These are phyloP conservation scores for Strigomonas oncopelti DNA, from an alignment of 208 protist species.

Conservation along the genomic window DNA sequence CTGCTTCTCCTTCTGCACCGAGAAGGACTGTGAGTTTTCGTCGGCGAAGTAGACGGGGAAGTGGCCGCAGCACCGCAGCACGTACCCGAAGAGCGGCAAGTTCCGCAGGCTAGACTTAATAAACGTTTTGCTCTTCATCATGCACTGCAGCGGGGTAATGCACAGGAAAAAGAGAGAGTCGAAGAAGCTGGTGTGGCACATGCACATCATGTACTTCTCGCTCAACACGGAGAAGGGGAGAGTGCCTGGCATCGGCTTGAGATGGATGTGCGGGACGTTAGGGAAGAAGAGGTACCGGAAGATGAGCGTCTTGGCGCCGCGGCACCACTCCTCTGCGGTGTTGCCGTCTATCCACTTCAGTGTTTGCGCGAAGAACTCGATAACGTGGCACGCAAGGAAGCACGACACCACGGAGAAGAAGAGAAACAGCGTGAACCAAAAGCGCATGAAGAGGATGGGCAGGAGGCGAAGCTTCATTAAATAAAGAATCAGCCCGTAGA, in stretches of 20 bases:
- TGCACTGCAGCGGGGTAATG: conserved; percentile 28
- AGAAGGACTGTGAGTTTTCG: conserved; percentile 37
- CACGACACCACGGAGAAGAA: conserved; percentile 20
- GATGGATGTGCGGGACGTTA: conserved; percentile 45
- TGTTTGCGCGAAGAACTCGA: conserved; percentile 26
- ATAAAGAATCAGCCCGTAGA: neutral
- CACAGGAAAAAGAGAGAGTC: conserved; percentile 60
- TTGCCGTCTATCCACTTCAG: conserved; percentile 18
- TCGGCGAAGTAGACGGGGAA: conserved; percentile 78
- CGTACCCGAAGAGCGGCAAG: conserved; percentile 61
- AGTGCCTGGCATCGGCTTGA: conserved; percentile 46
- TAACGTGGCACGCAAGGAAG: conserved; percentile 29
- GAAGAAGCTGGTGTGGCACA: conserved; percentile 76
- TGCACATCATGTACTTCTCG: conserved; percentile 27
- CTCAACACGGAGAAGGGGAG: conserved; percentile 29
- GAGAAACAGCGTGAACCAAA: conserved; percentile 51
- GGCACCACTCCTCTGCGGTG: conserved; percentile 30
- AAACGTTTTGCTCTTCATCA: conserved; percentile 49
- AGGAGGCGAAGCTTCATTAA: conserved; percentile 35
- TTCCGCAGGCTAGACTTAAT: conserved; percentile 54
- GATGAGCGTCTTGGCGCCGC: conserved; percentile 26
- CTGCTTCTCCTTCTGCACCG: conserved; percentile 74
- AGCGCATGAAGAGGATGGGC: conserved; percentile 43
- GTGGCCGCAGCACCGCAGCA: conserved; percentile 52
- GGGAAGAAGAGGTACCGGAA: conserved; percentile 35